These are phyloP conservation scores for Athelia psychrophila DNA, from an alignment of 1,284 basidiomycete species.

Conservation along the genomic window DNA sequence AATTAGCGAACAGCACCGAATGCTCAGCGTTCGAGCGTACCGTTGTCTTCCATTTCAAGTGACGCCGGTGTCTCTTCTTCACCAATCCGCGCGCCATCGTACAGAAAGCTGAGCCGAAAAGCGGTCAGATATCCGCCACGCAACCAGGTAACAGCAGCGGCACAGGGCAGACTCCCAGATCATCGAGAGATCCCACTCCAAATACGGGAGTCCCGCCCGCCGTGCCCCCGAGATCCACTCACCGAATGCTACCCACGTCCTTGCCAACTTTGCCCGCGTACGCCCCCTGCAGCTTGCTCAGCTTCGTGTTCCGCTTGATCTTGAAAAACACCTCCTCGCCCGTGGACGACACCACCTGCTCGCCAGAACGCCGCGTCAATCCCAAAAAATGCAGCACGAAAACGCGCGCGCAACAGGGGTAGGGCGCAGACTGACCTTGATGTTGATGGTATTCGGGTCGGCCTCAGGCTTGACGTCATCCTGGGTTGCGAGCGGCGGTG, in stretches of 20 bases:
- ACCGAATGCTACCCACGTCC: constrained; percentile 85
- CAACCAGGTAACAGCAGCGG: neutral
- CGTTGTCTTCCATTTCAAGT: constrained; percentile 86
- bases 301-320: constrained; percentile 93
- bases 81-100: constrained; percentile 79
- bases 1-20: neutral
- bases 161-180: neutral
- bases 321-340: constrained; percentile 98
- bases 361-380: neutral
- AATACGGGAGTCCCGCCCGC: too few species aligned
- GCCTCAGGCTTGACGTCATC: constrained; percentile 63
- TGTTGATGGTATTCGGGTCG: constrained; percentile 73
- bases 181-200: neutral
- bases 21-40: constrained; percentile 27
- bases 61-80: constrained; percentile 85
- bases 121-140: neutral
- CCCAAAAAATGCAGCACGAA: neutral
- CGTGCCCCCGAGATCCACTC: constrained; percentile 25
- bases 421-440: constrained; percentile 63
- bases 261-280: constrained; percentile 95
- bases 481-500: constrained; percentile 22
- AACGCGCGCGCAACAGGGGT: neutral
- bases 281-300: constrained; percentile 91
- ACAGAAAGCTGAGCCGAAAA: constrained; percentile 67
- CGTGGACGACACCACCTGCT: constrained; percentile 71